phyloP scores from a whole-genome alignment of 2,329 filamentous ascomycete genomes.

The Claviceps monticola region DNA sequence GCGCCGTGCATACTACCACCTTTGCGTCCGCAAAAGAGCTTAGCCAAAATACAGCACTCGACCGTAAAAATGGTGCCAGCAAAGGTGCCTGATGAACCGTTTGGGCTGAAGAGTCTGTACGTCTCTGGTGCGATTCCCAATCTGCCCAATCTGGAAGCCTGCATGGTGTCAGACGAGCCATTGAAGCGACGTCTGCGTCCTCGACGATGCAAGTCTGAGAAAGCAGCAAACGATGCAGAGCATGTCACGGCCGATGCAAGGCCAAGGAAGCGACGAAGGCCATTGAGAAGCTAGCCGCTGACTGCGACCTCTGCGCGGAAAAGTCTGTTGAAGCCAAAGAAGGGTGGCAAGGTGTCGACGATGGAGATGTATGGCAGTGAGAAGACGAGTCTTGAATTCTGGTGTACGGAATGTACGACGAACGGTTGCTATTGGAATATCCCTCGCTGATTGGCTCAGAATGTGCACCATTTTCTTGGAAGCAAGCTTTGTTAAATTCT shows the following conservation, averaged over 20 bases:
- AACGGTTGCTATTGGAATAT: too few species aligned
- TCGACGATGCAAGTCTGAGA: not conserved
- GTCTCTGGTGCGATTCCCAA: slow-evolving; percentile 11
- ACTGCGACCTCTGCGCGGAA: not conserved
- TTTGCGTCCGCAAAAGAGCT: slow-evolving; percentile 2
- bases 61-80: slow-evolving; percentile 8
- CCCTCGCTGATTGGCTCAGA: too few species aligned
- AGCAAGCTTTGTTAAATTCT: too few species aligned
- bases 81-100: slow-evolving; percentile 2
- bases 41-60: slow-evolving; percentile 1
- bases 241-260: not conserved
- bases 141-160: slow-evolving; percentile 7
- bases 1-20: slow-evolving; percentile 4
- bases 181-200: slow-evolving; percentile 6
- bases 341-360: not conserved
- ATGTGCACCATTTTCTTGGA: too few species aligned
- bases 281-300: not conserved
- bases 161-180: slow-evolving; percentile 2
- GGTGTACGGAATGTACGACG: not conserved
- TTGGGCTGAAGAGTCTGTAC: slow-evolving; percentile 3
- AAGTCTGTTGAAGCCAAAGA: not conserved
- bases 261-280: not conserved
- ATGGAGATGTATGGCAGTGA: slow-evolving; percentile 3
- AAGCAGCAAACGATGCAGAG: not conserved
- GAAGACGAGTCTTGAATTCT: not conserved